Base-by-base conservation (phyloP, 2,329 filamentous ascomycete genomes). In the Dichotomopilus funicola region DNA sequence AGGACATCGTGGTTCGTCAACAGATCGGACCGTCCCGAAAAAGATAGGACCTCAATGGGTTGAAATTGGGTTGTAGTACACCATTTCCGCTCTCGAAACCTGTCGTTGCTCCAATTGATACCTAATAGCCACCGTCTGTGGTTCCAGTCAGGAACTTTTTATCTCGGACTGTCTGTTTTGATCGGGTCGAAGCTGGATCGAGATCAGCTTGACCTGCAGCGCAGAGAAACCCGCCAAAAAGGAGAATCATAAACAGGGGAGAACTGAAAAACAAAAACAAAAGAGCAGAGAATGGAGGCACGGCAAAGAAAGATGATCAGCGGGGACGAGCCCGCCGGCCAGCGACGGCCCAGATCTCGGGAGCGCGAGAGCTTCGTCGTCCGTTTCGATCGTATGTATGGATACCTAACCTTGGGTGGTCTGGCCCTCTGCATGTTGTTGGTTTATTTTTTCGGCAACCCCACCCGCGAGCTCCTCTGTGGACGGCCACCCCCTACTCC, bases 371-470 rank as follows among this genome's bases (percentile, higher is more conserved):
- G 40, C 31, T 37, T 43, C 9, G 35, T 43, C 4, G n/a, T 12
- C 40, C 35, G 36, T 27, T 11, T 31, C 11, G 48, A 44, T 27
- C 19, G 19, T 6, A 55, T 53, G 56, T 58, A 55, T 55, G 44
- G 56, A 35, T 55, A 58, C 56, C 53, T 58, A 41, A 49, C 43
- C 11, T 19, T 58, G 45, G 54, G 54, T 27, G 19, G 19, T 33
- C 49, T 57, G 36, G 51, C 54, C 52, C 49, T 61, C 27, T 58
- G 54, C 34, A 51, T 57, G 34, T 37, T 57, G 34, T 37, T 57
- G 49, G 34, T 59, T 37, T 56, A 59, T 57, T 61, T 59, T 59
- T 56, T 59, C 52, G 27, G 47, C 42, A 34, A 47, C 55, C 57
- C 53, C 55, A 57, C 60, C 47, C 40, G 35, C 27, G 49, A 56